A percentile compares a stretch with the other conserved stretches of the same genome.
Evolutionary conservation across 2,329 filamentous ascomycete species (phyloP).

Genomic region (Aspergillus vadensis): DNA sequence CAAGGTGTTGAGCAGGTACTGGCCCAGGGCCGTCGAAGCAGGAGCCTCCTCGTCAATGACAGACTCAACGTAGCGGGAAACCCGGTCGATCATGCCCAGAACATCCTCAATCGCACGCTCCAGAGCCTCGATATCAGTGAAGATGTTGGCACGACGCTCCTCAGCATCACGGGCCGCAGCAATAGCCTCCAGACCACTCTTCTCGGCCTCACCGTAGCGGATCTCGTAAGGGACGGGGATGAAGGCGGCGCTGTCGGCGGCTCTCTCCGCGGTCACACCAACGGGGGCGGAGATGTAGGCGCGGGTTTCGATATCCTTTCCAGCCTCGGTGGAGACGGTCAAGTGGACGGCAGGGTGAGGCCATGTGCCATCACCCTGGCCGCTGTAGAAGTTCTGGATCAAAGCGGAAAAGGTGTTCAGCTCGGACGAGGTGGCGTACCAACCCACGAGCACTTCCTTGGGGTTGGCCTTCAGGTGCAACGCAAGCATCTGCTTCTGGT

Average conservation of each 20-base stretch:
- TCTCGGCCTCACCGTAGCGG: constrained; percentile 79
- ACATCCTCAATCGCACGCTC: constrained; percentile 86
- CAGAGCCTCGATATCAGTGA: constrained; percentile 86
- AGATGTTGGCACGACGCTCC: constrained; percentile 69
- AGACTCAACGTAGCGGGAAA: constrained; percentile 87
- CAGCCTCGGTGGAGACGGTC: constrained; percentile 87
- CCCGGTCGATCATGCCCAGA: constrained; percentile 83
- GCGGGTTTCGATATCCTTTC: constrained; percentile 83
- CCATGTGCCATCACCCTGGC: constrained; percentile 94
- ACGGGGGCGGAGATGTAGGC: constrained; percentile 96
- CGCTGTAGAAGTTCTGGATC: constrained; percentile 99
- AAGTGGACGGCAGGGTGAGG: constrained; percentile 97
- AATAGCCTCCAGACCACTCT: constrained; percentile 78
- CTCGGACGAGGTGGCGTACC: constrained; percentile 97
- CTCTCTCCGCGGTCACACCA: constrained; percentile 90
- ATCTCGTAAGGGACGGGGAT: constrained; percentile 96
- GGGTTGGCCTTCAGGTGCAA: constrained; percentile 92
- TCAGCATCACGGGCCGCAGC: constrained; percentile 78
- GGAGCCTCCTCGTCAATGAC: constrained; percentile 86
- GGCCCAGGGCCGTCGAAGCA: constrained; percentile 87
- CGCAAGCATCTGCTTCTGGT: constrained; percentile 98
- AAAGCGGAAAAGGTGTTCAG: constrained; percentile 98
- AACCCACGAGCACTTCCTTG: constrained; percentile 90
- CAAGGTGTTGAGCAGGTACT: constrained; percentile 92
- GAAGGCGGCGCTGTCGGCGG: constrained; percentile 94